Evolutionary conservation across 1,284 basidiomycete species (phyloP).

Genomic region (Singerocomus inundabilis): DNA sequence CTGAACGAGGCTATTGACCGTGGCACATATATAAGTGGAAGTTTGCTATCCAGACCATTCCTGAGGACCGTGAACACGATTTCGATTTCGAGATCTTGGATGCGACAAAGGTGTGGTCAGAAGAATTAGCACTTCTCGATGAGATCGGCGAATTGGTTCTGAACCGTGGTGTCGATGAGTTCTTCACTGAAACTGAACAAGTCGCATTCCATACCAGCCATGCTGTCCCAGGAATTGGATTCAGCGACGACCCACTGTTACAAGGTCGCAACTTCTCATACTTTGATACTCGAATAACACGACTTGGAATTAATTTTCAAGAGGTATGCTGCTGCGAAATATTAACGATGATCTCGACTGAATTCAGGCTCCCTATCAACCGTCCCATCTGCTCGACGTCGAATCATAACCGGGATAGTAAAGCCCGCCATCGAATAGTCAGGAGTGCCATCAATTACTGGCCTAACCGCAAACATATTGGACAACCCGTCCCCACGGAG

Average conservation of each 20-base stretch:
- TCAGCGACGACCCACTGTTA: constrained; percentile 80
- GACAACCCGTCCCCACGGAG: constrained; percentile 45
- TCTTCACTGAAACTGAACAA: constrained; percentile 82
- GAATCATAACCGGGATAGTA: constrained; percentile 71
- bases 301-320: constrained; percentile 74
- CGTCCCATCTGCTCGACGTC: constrained; percentile 78
- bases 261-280: constrained; percentile 85
- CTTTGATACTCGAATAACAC: constrained; percentile 75
- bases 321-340: constrained; percentile 42
- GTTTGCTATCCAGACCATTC: constrained; percentile 74
- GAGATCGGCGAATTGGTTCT: constrained; percentile 75
- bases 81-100: constrained; percentile 86
- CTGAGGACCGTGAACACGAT: constrained; percentile 63
- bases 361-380: constrained; percentile 72
- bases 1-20: constrained; percentile 73
- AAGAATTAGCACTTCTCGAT: constrained; percentile 73
- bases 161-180: constrained; percentile 68
- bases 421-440: constrained; percentile 55
- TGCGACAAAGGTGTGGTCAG: constrained; percentile 82
- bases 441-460: constrained; percentile 68
- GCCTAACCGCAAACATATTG: constrained; percentile 66
- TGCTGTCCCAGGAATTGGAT: constrained; percentile 79
- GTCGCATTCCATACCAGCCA: constrained; percentile 82
- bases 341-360: constrained; percentile 5
- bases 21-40: constrained; percentile 73